Evolutionary conservation across 345 rosid genomes (phyloP), one percentile per base, ranked within the genome.

Genomic region (Eucalyptus regnans): DNA sequence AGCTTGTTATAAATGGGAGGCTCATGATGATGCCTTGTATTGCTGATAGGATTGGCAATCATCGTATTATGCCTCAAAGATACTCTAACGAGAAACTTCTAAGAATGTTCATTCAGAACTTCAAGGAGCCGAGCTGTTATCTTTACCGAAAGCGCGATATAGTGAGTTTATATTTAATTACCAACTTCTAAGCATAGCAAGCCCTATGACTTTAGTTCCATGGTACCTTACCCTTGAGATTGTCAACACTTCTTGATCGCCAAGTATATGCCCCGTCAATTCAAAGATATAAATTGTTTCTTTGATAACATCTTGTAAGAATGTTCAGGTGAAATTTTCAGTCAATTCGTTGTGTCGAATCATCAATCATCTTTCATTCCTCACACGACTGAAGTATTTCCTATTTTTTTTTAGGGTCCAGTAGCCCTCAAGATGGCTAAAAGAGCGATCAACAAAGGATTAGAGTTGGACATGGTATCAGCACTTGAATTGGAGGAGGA

Each of bases 341-440:
- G 51, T 51, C 33, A 49, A 27, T 86, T 46, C 16, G 60, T 50
- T 13, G 87, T 46, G 87, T 29, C 41, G 13, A 50, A 86, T 86
- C 41, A 50, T 86, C 83, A 18, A 71, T 71, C 48, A 20, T 37
- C 83, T 71, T 71, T 37, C 44, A 37, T 41, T 76, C 7, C 83
- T 20, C 29, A 1, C 48, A 20, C 4, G 29, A 37, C 41, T 76
- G 83, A 41, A 76, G 83, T 37, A 18, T 41, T 76, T 86, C 33
- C 33, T 50, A 50, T 86, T 29, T 50, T 52, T 86, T 86, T 29
- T 52, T 37, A 95, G 96, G 99, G 99, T 89, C 98, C 98, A 41
- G 5, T 96, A 88, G 99, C 98, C 58, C 91, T 96, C 88, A 94
- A 90, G 92, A 94, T 96, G 98, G 98, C 98, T 9, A 96, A 96